Base-by-base conservation (phyloP, 306 rosid genomes). In the Trifolium fragiferum region DNA sequence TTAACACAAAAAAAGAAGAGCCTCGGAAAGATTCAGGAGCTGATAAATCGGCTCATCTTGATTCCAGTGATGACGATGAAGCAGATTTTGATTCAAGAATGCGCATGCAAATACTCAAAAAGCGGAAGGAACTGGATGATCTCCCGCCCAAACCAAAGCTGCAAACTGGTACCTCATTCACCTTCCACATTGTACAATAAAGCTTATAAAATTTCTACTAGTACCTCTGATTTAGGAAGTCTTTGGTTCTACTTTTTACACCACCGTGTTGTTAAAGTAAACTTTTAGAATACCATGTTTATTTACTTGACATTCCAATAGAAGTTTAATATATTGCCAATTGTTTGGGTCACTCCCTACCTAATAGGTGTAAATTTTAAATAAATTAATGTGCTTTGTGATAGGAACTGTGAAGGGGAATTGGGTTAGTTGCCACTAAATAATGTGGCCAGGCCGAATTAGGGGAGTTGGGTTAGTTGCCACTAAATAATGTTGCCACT, bases 11-110 rank as follows among this genome's bases (percentile, higher is more conserved):
- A 88, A 94, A 90, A 85, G 97, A 89, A 69, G 90, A 87, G 73
- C 67, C 82, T 62, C 84, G 3, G 40, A 88, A 80, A 82, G 87
- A 85, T 66, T 66, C 76, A 46, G 85, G 83, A 72, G 74, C 83
- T 77, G 82, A 66, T 64, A 57, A 78, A 41, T 79, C 44, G 38
- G 77, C 81, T 73, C 70, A 61, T 60, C 77, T 63, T 59, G 80
- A 83, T 78, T 76, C 82, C 61, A 80, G 93, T 20, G 89, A 89
- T 75, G 90, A 87, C 38, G 93, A 90, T 80, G 84, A 81, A 70
- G 92, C 96, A 50, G 84, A 86, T 83, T 95, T 95, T 78, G 98
- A 92, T 84, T 76, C 93, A 64, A 84, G 90, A 68, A 95, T 95
- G 99, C 97, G 98, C 66, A 79, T 68, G 83, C 90, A 81, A 78